Base-by-base conservation (phyloP, 2,329 filamentous ascomycete species). In the Penicillium corylophilum region DNA sequence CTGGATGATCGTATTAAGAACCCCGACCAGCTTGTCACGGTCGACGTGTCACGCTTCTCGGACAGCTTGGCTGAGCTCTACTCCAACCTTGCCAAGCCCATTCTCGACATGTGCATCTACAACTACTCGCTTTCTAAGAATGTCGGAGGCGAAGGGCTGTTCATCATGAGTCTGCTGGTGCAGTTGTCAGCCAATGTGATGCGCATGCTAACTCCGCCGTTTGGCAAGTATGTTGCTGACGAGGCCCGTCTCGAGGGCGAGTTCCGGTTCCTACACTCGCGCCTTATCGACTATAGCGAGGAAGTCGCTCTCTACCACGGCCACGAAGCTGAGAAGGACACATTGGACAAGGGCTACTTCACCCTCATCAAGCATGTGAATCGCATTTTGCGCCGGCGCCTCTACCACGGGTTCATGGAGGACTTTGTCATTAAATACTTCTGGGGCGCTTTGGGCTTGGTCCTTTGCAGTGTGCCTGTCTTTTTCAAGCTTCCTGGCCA, bases 391-490 rank as follows among this genome's bases (percentile, higher is more conserved):
- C 83, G 92, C 35, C 82, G 90, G 56, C 84, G 94, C 44, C 89
- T 99, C 71, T 97, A 97, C 71, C 93, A 99, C 70, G 93, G 92
- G n/a, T 87, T 99, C 65, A 96, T 97, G 93, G 94, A 99, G 71
- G 94, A 99, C 71, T 99, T 96, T 72, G 90, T 97, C 51, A 96
- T 99, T 74, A 99, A 99, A 73, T 99, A 99, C 71, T 94, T 97
- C 74, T 99, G 94, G 94, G 94, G 94, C 36, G 93, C 94, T 2
- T 73, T 99, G 39, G 94, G 94, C 1, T 80, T 99, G 58, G 73
- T 96, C 57, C 84, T 99, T 9, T 99, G 94, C 78, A 95, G 90
- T 71, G 86, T 96, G 0, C 94, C 94, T 0, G 93, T 97, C 2
- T 99, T 99, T 71, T 89, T 99, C 79, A 93, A 93, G 72, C 82